Base-by-base conservation (phyloP, 2,329 filamentous ascomycete genomes). In the Helminthosporium solani region DNA sequence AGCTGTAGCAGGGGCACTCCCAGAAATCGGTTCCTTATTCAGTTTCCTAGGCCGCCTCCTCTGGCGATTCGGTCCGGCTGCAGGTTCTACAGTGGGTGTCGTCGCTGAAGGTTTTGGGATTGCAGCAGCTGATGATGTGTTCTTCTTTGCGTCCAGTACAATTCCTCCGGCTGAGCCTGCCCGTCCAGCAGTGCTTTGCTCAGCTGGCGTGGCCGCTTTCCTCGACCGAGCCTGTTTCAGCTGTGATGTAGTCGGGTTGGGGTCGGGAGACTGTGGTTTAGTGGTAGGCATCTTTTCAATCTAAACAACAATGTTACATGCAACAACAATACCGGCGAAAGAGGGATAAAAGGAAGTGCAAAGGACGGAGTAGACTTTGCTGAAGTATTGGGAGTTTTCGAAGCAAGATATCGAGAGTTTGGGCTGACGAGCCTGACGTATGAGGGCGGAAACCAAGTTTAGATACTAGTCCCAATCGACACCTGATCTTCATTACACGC, bases 381-480 rank as follows among this genome's bases (percentile, higher is more conserved):
- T 23, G 16, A 21, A 7, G 19, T 7, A 38, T 39, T 23, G 25
- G 20, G 7, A 19, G 33, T 31, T 40, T 42, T 35, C 48, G 38
- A 63, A 63, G 52, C 59, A 64, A 58, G 61, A 56, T 63, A 45
- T 66, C 44, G 47, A 60, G 52, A 58, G 18, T 66, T n/a, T 54
- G 60, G 54, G 59, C 56, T 40, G 38, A 52, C 49, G 42, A 43
- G 36, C 47, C 60, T 69, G 66, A 68, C 65, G 65, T 68, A 68
- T 60, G 57, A 63, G 61, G 61, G 56, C 54, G 54, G 53, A 47
- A 44, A 42, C 47, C 46, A 47, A 49, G 49, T 45, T 33, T 47
- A 36, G 47, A 51, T 41, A 20, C 41, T 42, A 54, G 52, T 41
- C 47, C 41, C 21, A 27, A 38, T 16, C 28, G 39, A 42, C 50